These are phyloP conservation scores for Niveomyces coronatus DNA, from an alignment of 2,329 filamentous ascomycete species.

Conservation along the genomic window DNA sequence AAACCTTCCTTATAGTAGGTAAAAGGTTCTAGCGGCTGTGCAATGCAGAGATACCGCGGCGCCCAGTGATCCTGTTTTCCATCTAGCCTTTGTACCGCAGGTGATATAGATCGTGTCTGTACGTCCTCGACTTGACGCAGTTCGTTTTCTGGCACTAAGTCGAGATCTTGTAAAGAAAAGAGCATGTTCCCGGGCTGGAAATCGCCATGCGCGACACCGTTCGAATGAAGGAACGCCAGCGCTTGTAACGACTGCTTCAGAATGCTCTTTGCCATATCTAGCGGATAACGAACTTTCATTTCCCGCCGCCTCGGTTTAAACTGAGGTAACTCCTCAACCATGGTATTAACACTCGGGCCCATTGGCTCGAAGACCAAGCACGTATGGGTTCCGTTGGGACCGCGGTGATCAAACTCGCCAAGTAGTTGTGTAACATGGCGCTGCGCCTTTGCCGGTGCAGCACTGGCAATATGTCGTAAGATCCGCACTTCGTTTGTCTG, in stretches of 20 bases:
- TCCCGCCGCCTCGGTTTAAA: conserved; percentile 18
- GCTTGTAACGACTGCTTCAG: conserved; percentile 28
- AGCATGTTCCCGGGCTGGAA: conserved; percentile 28
- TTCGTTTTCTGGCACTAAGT: conserved; percentile 15
- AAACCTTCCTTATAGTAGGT: conserved; percentile 15
- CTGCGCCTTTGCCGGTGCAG: conserved; percentile 13
- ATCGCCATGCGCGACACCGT: conserved; percentile 30
- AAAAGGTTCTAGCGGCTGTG: conserved; percentile 16
- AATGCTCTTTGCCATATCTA: conserved; percentile 29
- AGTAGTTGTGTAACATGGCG: conserved; percentile 22
- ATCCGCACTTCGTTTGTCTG: conserved; percentile 14
- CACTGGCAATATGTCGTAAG: conserved; percentile 13
- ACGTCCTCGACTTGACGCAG: conserved; percentile 18
- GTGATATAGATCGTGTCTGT: conserved; percentile 15
- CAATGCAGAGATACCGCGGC: conserved; percentile 20
- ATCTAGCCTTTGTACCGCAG: conserved; percentile 19
- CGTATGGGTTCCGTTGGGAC: conserved; percentile 22
- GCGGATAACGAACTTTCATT: conserved; percentile 26
- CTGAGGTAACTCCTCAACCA: conserved; percentile 23
- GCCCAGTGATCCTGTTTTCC: conserved; percentile 21
- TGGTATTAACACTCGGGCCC: conserved; percentile 26
- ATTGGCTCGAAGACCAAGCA: conserved; percentile 23
- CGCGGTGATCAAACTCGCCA: conserved; percentile 19
- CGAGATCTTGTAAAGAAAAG: conserved; percentile 21
- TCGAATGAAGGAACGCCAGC: conserved; percentile 27